phyloP scores from a whole-genome alignment of 108 stramenopile genomes.

The Schizochytrium sp. region DNA sequence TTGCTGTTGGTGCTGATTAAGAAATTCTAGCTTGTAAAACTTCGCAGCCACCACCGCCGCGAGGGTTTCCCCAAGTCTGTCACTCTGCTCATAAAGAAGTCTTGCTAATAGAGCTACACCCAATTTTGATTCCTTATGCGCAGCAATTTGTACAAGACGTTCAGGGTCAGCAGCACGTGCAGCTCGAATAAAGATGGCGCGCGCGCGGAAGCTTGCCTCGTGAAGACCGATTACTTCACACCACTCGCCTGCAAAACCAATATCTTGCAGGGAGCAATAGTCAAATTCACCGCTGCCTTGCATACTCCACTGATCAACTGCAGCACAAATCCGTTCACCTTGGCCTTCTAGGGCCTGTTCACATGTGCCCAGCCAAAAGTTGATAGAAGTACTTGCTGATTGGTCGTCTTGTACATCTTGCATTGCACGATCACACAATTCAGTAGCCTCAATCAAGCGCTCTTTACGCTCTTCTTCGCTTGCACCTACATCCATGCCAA shows the following conservation, averaged over 20 bases:
- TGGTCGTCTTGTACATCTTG: background rate
- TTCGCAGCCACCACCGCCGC: slow-evolving; percentile 16
- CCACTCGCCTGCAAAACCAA: slow-evolving; percentile 39
- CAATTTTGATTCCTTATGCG: background rate
- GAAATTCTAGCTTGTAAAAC: background rate
- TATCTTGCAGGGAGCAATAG: background rate
- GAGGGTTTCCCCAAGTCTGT: slow-evolving; percentile 5
- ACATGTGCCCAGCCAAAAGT: background rate
- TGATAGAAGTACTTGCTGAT: background rate
- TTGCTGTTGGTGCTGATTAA: background rate
- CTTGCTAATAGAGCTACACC: slow-evolving; percentile 10
- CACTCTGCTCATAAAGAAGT: background rate
- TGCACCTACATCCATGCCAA: background rate
- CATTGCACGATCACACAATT: background rate
- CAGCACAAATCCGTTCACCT: background rate
- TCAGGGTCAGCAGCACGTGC: slow-evolving; percentile 12
- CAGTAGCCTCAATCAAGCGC: background rate
- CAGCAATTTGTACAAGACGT: slow-evolving; percentile 5
- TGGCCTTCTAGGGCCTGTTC: background rate
- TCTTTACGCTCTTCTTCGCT: background rate
- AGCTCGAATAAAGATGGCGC: background rate
- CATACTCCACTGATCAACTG: background rate
- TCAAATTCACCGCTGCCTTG: background rate
- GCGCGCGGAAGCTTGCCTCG: slow-evolving; percentile 36
- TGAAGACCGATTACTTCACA: slow-evolving; percentile 10